phyloP scores from a whole-genome alignment of 1,139 yeast genomes.

The Nakaseomyces kungkrabaensis region DNA sequence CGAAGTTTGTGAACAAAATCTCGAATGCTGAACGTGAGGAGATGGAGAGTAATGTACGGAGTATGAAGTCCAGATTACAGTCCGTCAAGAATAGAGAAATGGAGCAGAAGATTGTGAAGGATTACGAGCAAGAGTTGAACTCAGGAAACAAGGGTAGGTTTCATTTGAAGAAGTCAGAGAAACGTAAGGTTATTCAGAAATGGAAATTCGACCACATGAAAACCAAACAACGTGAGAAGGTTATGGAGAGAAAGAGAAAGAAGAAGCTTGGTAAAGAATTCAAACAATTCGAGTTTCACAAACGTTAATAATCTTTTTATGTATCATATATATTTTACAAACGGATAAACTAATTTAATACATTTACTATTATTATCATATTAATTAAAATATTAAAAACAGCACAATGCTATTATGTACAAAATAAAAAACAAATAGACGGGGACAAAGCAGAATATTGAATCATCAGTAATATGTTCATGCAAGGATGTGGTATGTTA shows the following conservation, averaged over 20 bases:
- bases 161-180: slow-evolving; percentile 71
- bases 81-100: slow-evolving; percentile 68
- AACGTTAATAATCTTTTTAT: slow-evolving; percentile 10
- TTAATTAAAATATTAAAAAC: neutral
- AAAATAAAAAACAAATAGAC: neutral
- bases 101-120: slow-evolving; percentile 52
- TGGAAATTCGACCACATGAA: slow-evolving; percentile 85
- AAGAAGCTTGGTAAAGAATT: slow-evolving; percentile 87
- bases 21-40: slow-evolving; percentile 43
- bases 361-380: neutral
- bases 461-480: neutral
- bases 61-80: slow-evolving; percentile 67
- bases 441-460: neutral
- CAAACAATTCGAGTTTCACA: slow-evolving; percentile 57
- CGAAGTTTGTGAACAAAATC: slow-evolving; percentile 39
- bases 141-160: slow-evolving; percentile 32
- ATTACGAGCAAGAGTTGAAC: slow-evolving; percentile 32
- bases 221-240: slow-evolving; percentile 72
- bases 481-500: too few species aligned
- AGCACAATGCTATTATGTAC: neutral
- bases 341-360: neutral
- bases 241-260: slow-evolving; percentile 89
- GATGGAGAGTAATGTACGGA: slow-evolving; percentile 44
- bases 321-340: neutral
- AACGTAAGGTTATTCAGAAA: slow-evolving; percentile 74